Base-by-base conservation (phyloP, 176 grass and related monocot species). In the Leersia perrieri region DNA sequence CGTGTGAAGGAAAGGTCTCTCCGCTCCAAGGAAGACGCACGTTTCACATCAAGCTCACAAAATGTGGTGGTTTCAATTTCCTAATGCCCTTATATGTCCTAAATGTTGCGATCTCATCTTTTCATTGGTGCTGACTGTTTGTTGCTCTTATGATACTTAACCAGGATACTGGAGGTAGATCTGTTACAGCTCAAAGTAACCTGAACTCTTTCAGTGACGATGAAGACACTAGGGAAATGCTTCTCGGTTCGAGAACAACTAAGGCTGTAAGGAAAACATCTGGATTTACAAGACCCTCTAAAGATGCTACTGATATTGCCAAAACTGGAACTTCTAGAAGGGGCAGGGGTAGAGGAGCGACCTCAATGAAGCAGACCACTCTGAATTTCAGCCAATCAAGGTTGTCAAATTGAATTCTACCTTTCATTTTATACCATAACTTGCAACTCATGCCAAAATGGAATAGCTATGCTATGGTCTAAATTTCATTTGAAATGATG, bases 1-100 rank as follows among this genome's bases (percentile, higher is more conserved):
- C 92, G 88, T 60, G 88, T 69, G 36, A 95, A 93, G 60, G 90
- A 95, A 88, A 98, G 89, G 33, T 77, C 92, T 11, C 67, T 86
- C 16, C 79, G 30, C 86, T 68, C 90, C 27, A 93, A 95, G 75
- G 90, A 91, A 58, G 90, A 72, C 47, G 41, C 72, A 60, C 61
- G 55, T 18, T 66, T 88, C 30, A 41, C 88, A 75, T 89, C 82
- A 75, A 86, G 63, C 81, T 82, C 96, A 66, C 92, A 86, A 70
- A 91, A 80, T 71, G 71, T 95, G 80, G 88, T 84, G 63, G 38
- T 91, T 74, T 76, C 47, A 70, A 53, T 25, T 75, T 35, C 72
- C 39, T 70, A 69, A 34, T 66, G 12, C 78, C 33, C 44, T 84
- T 79, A 45, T 70, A 36, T 61, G 1, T 1, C 13, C 9, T 13